Evolutionary conservation across 2,329 filamentous ascomycete species (phyloP).

Genomic region (Plectosphaerella plurivora): DNA sequence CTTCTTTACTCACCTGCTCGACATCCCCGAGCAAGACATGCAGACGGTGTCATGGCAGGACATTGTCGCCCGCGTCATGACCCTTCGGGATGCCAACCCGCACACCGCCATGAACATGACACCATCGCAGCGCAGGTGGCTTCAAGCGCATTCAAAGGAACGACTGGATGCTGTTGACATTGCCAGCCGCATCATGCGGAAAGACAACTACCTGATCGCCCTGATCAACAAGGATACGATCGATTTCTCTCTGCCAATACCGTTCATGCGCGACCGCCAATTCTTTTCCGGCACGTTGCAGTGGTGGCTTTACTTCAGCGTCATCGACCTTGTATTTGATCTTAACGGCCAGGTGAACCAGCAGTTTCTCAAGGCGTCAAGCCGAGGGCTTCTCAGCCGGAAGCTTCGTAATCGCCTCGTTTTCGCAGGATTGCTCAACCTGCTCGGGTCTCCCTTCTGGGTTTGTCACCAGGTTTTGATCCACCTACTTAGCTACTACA

Average conservation of each 20-base stretch:
- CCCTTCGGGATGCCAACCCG: conserved; percentile 79
- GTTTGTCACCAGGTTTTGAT: conserved; percentile 82
- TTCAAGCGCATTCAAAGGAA: conserved; percentile 86
- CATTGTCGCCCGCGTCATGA: conserved; percentile 80
- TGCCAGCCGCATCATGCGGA: conserved; percentile 92
- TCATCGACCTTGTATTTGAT: conserved; percentile 93
- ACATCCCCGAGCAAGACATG: conserved; percentile 79
- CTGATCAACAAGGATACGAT: conserved; percentile 96
- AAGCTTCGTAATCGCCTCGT: conserved; percentile 74
- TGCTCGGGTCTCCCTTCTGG: conserved; percentile 81
- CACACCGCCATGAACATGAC: conserved; percentile 62
- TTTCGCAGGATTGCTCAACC: conserved; percentile 80
- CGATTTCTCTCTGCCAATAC: conserved; percentile 79
- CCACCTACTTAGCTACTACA: conserved; percentile 94
- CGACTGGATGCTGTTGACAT: conserved; percentile 95
- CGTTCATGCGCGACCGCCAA: conserved; percentile 73
- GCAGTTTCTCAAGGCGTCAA: conserved; percentile 78
- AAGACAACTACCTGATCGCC: conserved; percentile 95
- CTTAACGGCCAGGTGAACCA: conserved; percentile 81
- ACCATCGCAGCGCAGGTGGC: conserved; percentile 46
- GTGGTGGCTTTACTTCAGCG: conserved; percentile 86
- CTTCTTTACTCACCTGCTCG: conserved; percentile 79
- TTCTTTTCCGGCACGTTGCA: conserved; percentile 86
- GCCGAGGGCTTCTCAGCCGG: conserved; percentile 72
- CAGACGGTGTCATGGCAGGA: conserved; percentile 95